Evolutionary conservation across 495 filamentous ascomycete species (phyloP).

Genomic region (Hyaloscypha bicolor): DNA sequence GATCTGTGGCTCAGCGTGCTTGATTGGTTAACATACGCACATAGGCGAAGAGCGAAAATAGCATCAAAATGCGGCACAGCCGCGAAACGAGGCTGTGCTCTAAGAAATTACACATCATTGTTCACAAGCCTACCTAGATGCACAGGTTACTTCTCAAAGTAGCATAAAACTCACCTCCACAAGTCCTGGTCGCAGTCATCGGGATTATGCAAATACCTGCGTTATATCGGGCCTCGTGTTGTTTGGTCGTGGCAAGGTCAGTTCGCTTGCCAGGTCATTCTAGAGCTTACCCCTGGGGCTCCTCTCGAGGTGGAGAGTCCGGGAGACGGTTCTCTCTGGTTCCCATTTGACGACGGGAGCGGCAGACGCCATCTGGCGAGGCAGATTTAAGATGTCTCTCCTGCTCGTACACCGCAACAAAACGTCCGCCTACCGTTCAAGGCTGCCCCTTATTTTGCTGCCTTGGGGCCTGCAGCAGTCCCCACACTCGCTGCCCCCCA

Average conservation of each 20-base stretch:
- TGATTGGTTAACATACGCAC: constrained; percentile 3
- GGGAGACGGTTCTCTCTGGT: background rate
- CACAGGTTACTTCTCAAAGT: constrained; percentile 11
- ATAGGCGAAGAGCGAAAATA: constrained; percentile 13
- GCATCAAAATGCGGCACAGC: background rate
- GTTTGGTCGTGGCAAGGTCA: background rate
- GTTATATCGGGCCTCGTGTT: constrained; percentile 8
- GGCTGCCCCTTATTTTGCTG: constrained; percentile 20
- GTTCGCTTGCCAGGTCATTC: constrained; percentile 9
- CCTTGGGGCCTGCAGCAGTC: constrained; percentile 6
- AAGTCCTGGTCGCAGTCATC: constrained; percentile 14
- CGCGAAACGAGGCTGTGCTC: constrained; percentile 12
- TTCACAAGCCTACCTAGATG: constrained; percentile 4
- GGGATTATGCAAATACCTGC: constrained; percentile 12
- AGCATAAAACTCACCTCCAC: constrained; percentile 8
- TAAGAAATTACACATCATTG: background rate
- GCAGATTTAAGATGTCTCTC: constrained; percentile 25
- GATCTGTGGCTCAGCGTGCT: background rate
- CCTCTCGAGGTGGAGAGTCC: background rate
- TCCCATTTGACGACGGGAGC: constrained; percentile 13
- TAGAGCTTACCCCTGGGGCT: constrained; percentile 6
- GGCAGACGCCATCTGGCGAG: constrained; percentile 23
- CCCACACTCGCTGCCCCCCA: background rate
- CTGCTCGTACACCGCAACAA: background rate
- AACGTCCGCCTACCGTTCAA: background rate